Conservation (phyloP, 257 asterid species). For the Henckelia pumila region DNA sequence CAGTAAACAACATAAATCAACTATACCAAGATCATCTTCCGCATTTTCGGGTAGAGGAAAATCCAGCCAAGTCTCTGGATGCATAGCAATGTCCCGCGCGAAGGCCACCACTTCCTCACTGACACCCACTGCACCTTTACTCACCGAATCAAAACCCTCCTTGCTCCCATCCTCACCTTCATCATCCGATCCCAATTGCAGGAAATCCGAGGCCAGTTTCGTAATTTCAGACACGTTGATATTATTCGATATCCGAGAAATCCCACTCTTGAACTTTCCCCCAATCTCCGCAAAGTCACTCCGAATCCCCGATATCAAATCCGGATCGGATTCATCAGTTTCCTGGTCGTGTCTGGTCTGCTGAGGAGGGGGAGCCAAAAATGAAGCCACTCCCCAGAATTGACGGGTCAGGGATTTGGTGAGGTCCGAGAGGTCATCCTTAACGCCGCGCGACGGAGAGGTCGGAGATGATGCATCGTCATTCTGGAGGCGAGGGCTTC, state of each 20-base stretch:
- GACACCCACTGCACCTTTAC: constrained; percentile 66
- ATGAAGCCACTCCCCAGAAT: constrained; percentile 98
- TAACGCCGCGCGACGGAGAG: constrained; percentile 79
- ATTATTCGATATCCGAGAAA: constrained; percentile 71
- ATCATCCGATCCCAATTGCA: constrained; percentile 78
- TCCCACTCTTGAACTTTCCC: constrained; percentile 84
- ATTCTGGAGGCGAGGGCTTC: constrained; percentile 29
- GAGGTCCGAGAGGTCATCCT: constrained; percentile 91
- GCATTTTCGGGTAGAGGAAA: constrained; percentile 64
- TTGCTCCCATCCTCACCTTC: constrained; percentile 40
- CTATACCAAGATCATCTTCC: constrained; percentile 44
- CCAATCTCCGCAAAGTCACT: constrained; percentile 93
- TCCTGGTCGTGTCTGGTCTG: constrained; percentile 31
- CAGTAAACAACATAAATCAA: not conserved
- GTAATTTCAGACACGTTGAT: constrained; percentile 82
- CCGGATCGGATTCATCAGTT: constrained; percentile 35
- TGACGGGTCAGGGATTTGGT: constrained; percentile 84
- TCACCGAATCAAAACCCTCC: constrained; percentile 26
- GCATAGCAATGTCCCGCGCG: constrained; percentile 74
- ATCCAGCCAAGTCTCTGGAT: constrained; percentile 95
- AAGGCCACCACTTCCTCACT: constrained; percentile 81
- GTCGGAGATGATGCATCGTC: constrained; percentile 42
- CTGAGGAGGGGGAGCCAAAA: constrained; percentile 88
- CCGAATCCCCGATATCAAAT: constrained; percentile 55
- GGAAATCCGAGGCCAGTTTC: constrained; percentile 77